Conservation (phyloP, 2,329 filamentous ascomycete species). For the Cladosporium sp. region DNA sequence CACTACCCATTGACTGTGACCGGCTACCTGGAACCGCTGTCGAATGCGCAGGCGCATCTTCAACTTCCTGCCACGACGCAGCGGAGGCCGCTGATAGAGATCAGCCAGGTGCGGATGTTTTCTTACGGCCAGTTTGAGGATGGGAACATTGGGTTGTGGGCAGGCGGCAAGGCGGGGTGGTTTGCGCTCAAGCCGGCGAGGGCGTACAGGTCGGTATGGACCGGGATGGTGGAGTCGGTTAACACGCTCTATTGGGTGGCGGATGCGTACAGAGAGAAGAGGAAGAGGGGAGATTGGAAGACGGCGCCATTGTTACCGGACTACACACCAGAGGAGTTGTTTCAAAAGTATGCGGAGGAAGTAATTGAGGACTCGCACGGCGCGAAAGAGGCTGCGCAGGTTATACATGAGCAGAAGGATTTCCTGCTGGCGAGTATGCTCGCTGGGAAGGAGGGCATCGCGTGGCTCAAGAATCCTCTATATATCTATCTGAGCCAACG, state of each 20-base stretch:
- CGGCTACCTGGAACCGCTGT: conserved; percentile 51
- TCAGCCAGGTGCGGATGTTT: conserved; percentile 45
- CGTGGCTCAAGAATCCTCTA: conserved; percentile 39
- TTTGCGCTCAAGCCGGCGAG: conserved; percentile 58
- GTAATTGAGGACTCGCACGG: conserved; percentile 18
- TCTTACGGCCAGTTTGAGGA: conserved; percentile 50
- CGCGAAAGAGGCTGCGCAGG: conserved; percentile 18
- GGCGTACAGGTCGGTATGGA: conserved; percentile 51
- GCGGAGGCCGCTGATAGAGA: conserved; percentile 32
- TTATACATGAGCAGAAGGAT: conserved; percentile 28
- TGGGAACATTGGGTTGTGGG: conserved; percentile 57
- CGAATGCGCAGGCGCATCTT: conserved; percentile 33
- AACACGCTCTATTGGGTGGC: conserved; percentile 58
- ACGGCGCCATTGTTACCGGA: conserved; percentile 21
- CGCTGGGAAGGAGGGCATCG: conserved; percentile 37
- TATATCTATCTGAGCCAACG: conserved; percentile 35
- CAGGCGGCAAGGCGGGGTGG: conserved; percentile 59
- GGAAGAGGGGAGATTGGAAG: conserved; percentile 32
- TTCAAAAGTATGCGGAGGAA: conserved; percentile 29
- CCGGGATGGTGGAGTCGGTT: conserved; percentile 57
- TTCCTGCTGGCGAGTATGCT: conserved; percentile 43
- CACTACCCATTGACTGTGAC: conserved; percentile 57
- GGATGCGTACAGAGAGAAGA: conserved; percentile 44
- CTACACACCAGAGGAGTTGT: conserved; percentile 34
- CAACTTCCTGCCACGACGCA: not conserved